Conservation (phyloP, 2,329 filamentous ascomycete species). For the Ambrosiella beaveri region DNA sequence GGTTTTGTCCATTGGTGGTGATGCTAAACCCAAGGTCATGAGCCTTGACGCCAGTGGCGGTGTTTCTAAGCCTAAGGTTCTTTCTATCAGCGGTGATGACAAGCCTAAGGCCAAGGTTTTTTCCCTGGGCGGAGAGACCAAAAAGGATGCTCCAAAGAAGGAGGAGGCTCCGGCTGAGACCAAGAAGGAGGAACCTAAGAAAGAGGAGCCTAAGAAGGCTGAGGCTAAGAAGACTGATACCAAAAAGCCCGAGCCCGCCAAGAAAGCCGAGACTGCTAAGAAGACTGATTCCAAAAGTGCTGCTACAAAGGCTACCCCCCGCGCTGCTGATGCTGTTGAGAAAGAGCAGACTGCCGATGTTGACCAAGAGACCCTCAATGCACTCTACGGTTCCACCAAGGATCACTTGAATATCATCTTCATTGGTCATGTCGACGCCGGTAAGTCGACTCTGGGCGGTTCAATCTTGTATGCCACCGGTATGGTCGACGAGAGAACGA, state of each 20-base stretch:
- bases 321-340: conserved; percentile 66
- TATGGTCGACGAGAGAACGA: conserved; percentile 97
- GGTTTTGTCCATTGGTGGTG: conserved; percentile 51
- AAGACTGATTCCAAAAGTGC: conserved; percentile 72
- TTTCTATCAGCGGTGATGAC: conserved; percentile 49
- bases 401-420: conserved; percentile 90
- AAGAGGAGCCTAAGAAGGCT: conserved; percentile 18
- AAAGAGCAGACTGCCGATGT: conserved; percentile 67
- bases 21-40: conserved; percentile 42
- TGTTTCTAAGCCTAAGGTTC: conserved; percentile 46
- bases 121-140: conserved; percentile 20
- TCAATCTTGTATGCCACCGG: conserved; percentile 84
- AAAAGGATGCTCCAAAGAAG: conserved; percentile 36
- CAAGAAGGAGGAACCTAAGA: conserved; percentile 35
- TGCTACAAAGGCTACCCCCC: conserved; percentile 48
- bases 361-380: conserved; percentile 57
- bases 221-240: conserved; percentile 23
- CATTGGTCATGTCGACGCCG: conserved; percentile 94
- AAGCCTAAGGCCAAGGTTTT: conserved; percentile 19
- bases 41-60: conserved; percentile 45
- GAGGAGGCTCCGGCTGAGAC: conserved; percentile 19
- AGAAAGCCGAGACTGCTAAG: conserved; percentile 70
- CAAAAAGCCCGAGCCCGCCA: conserved; percentile 33
- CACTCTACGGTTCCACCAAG: conserved; percentile 70
- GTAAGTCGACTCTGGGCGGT: conserved; percentile 90